Evolutionary conservation across 2,329 filamentous ascomycete genomes (phyloP).

Genomic region (Pyrenophora tritici-repentis): DNA sequence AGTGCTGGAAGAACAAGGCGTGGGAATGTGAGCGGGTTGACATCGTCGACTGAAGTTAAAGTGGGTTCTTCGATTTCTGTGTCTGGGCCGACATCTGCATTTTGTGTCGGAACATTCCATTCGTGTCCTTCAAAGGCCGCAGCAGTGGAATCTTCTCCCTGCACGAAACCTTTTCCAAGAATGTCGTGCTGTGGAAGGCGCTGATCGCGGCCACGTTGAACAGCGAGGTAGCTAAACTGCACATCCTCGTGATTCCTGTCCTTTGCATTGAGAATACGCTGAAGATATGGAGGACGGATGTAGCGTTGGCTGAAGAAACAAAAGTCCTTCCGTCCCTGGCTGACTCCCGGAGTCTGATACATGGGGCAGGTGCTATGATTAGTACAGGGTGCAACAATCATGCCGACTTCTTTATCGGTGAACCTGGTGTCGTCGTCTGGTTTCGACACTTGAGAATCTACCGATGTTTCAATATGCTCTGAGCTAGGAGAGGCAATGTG

Average conservation of each 20-base stretch:
- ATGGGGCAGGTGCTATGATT: conserved; percentile 89
- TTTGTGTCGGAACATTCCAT: conserved; percentile 21
- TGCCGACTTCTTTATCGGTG: conserved; percentile 59
- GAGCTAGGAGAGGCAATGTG: conserved; percentile 69
- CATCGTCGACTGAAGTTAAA: conserved; percentile 40
- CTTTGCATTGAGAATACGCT: conserved; percentile 70
- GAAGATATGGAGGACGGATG: conserved; percentile 80
- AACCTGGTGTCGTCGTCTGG: conserved; percentile 40
- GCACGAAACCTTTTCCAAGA: conserved; percentile 42
- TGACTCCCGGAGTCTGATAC: conserved; percentile 74
- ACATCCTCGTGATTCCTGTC: conserved; percentile 87
- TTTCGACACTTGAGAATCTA: conserved; percentile 51
- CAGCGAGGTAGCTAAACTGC: conserved; percentile 84
- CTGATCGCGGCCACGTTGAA: conserved; percentile 74
- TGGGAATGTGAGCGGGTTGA: conserved; percentile 70
- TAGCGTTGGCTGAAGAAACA: conserved; percentile 92
- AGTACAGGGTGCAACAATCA: conserved; percentile 74
- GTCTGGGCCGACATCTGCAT: conserved; percentile 21
- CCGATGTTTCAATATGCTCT: conserved; percentile 45
- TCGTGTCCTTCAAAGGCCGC: conserved; percentile 75
- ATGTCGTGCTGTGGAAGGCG: conserved; percentile 48
- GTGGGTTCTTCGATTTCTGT: conserved; percentile 25
- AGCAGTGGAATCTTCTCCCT: conserved; percentile 64
- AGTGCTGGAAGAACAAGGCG: conserved; percentile 78
- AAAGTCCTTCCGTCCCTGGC: conserved; percentile 79